Evolutionary conservation across 225 moss, liverwort and hornwort genomes (phyloP).

Genomic region (Takakia lepidozioides): DNA sequence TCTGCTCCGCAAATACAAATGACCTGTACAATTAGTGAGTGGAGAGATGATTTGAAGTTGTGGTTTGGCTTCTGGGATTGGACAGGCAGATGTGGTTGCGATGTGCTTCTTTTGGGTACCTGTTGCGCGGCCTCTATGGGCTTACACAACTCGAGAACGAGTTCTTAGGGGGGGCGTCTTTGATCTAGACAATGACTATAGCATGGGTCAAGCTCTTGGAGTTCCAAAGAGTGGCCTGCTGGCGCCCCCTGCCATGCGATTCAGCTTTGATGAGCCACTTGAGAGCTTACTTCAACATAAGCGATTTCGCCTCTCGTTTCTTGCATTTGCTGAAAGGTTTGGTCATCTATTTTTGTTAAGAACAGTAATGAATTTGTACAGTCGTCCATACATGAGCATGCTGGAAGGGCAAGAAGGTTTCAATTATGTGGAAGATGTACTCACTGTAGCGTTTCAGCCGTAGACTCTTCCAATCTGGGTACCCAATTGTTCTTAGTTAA

Average conservation of each 20-base stretch:
- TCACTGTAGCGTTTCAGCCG: too few relatives aligned
- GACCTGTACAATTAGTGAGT: too few relatives aligned
- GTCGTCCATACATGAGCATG: too few relatives aligned
- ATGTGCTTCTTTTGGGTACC: conserved; percentile 29
- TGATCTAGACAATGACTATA: conserved; percentile 6
- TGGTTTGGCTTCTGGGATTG: not conserved
- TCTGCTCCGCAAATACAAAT: too few relatives aligned
- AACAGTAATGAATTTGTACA: too few relatives aligned
- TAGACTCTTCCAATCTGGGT: too few relatives aligned
- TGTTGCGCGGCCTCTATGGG: conserved; percentile 23
- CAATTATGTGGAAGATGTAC: too few relatives aligned
- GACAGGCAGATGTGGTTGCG: conserved; percentile 24
- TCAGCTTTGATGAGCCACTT: conserved; percentile 31
- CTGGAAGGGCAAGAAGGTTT: too few relatives aligned
- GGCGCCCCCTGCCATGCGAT: conserved; percentile 9
- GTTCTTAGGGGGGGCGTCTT: not conserved
- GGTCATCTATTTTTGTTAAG: too few relatives aligned
- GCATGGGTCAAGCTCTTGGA: conserved; percentile 29
- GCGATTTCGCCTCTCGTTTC: conserved; percentile 26
- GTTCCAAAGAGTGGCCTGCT: conserved; percentile 30
- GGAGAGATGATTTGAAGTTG: too few relatives aligned
- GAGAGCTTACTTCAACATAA: conserved; percentile 31
- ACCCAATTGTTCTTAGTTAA: too few relatives aligned
- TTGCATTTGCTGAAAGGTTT: conserved; percentile 31
- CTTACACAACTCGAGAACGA: conserved; percentile 3